These are phyloP conservation scores for Xylaria digitata DNA, from an alignment of 2,329 filamentous ascomycete species.

Conservation along the genomic window DNA sequence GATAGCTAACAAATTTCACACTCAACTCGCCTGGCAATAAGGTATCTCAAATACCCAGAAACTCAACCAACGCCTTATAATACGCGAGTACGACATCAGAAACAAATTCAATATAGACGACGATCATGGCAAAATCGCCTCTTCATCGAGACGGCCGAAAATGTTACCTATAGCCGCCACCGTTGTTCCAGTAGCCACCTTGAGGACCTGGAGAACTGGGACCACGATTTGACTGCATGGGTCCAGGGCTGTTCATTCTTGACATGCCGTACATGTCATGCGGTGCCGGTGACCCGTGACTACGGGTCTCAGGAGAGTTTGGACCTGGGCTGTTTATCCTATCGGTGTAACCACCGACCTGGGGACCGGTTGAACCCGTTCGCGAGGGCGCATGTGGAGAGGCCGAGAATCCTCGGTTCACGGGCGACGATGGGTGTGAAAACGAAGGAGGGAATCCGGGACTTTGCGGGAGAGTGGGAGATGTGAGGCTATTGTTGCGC, in stretches of 20 bases:
- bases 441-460: constrained; percentile 42
- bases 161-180: constrained; percentile 20
- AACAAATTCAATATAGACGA: not conserved
- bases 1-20: constrained; percentile 10
- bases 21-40: constrained; percentile 14
- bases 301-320: constrained; percentile 26
- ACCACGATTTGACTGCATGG: constrained; percentile 33
- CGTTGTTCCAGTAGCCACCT: constrained; percentile 30
- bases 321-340: constrained; percentile 45
- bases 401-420: constrained; percentile 47
- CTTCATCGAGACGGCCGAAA: not conserved
- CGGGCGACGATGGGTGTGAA: constrained; percentile 40
- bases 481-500: constrained; percentile 42
- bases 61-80: constrained; percentile 31
- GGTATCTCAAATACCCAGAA: constrained; percentile 22
- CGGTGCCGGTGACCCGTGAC: constrained; percentile 35
- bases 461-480: constrained; percentile 39
- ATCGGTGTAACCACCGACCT: constrained; percentile 33
- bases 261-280: constrained; percentile 40
- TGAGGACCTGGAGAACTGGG: constrained; percentile 35
- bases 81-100: constrained; percentile 10
- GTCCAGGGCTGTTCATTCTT: constrained; percentile 37
- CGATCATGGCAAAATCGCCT: not conserved
- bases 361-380: constrained; percentile 46
- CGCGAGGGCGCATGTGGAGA: constrained; percentile 45